Base-by-base conservation (phyloP, 2,329 filamentous ascomycete species). In the Capronia coronata region DNA sequence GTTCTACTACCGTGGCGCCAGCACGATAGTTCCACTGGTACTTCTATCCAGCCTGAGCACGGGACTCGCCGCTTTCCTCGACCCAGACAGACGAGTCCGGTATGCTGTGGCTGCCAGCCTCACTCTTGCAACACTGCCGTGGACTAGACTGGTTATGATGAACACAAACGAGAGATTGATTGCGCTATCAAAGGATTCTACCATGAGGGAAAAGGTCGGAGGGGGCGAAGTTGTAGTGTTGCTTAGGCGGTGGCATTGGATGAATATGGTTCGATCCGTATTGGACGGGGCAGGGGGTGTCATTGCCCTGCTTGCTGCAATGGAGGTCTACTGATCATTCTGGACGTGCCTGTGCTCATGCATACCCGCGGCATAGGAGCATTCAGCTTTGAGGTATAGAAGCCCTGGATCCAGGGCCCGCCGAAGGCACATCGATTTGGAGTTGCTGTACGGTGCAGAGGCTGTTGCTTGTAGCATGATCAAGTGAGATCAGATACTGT, bases 181-280 rank as follows among this genome's bases (percentile, higher is more conserved):
- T 30, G 27, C 25, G 13, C 39, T 57, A 21, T 39, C 52, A 10
- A 38, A 32, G n/a, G 49, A 48, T 34, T 13, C 22, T 8, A 27
- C 16, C 2, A 16, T 46, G 19, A 27, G 19, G 16, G 22, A 23
- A 16, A 23, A 27, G n/a, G 21, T 10, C 7, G 13, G 13, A 5
- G 29, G 37, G 13, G 50, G 22, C 10, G 49, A 51, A 29, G 50
- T 54, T 6, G 42, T 41, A 9, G 16, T 18, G 23, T 22, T 56
- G 18, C 47, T 51, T 16, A 37, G 22, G 39, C 27, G 32, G 29
- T 54, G 55, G 55, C 34, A 32, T n/a, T 56, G 52, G 47, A 58
- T 56, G 53, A 54, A 58, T 23, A 11, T 49, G 14, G 47, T 51
- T 6, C 22, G 53, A 35, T 44, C 50, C 10, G 47, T 13, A 18